Percentiles rank a stretch among this genome's conserved stretches.
These are phyloP conservation scores for Wickerhamiella domercqiae DNA, from an alignment of 805 yeast species.

Conservation along the genomic window DNA sequence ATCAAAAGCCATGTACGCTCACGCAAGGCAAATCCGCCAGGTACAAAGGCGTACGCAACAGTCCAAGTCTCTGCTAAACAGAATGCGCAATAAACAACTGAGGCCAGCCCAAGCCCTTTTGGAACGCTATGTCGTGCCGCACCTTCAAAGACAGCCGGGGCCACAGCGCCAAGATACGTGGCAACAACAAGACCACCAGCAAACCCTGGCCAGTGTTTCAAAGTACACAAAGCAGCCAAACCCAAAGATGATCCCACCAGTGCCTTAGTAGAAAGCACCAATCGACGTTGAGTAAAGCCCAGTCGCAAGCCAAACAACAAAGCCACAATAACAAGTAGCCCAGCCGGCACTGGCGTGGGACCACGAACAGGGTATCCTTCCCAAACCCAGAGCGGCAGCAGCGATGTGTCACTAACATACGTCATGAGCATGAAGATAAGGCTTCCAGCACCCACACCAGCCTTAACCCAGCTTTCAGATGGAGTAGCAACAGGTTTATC, in stretches of 20 bases:
- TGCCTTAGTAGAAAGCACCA: conserved; percentile 24
- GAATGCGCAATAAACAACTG: conserved; percentile 36
- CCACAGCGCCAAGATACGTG: conserved; percentile 44
- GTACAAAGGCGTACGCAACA: conserved; percentile 97
- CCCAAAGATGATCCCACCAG: conserved; percentile 34
- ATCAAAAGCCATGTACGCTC: conserved; percentile 76
- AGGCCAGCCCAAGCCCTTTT: conserved; percentile 25
- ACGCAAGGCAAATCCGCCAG: conserved; percentile 75
- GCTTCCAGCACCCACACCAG: conserved; percentile 63
- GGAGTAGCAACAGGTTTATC: background rate
- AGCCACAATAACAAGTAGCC: conserved; percentile 43
- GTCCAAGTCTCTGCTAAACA: conserved; percentile 85
- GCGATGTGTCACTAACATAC: conserved; percentile 67
- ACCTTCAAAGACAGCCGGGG: conserved; percentile 46
- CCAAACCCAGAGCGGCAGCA: conserved; percentile 92
- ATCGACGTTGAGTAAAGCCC: conserved; percentile 25
- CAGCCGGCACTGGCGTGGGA: conserved; percentile 78
- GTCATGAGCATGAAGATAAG: conserved; percentile 58
- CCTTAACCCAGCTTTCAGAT: conserved; percentile 23
- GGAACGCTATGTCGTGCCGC: conserved; percentile 43
- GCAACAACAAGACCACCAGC: conserved; percentile 52
- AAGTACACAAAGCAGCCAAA: conserved; percentile 34
- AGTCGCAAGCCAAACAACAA: conserved; percentile 42
- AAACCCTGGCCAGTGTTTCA: conserved; percentile 57
- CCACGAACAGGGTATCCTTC: conserved; percentile 80